Conservation (phyloP, 257 asterid genomes). For the Plantago elongata region DNA sequence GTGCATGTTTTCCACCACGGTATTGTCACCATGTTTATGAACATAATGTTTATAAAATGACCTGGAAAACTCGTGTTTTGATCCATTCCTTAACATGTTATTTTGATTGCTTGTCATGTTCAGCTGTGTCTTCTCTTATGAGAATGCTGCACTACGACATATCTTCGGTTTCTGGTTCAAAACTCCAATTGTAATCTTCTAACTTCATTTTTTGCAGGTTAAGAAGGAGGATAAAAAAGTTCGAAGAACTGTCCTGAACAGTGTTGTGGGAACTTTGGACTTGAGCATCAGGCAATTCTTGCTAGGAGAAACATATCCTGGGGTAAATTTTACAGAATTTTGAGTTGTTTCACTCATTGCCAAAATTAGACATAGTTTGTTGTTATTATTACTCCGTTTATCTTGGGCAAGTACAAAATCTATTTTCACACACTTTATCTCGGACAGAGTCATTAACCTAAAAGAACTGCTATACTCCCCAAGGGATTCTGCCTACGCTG, state of each 20-base stretch:
- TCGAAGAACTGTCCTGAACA: conserved; percentile 80
- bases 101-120: conserved; percentile 13
- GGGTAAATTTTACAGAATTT: conserved; percentile 45
- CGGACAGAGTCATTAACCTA: not conserved
- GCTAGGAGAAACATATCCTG: conserved; percentile 78
- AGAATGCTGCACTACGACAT: conserved; percentile 3
- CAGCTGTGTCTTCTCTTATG: not conserved
- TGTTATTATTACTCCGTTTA: not conserved
- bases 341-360: conserved; percentile 16
- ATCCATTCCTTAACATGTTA: not conserved
- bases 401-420: not conserved
- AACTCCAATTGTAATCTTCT: not conserved
- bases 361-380: not conserved
- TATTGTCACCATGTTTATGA: not conserved
- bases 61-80: too few relatives aligned
- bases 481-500: conserved; percentile 3
- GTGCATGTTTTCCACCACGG: not conserved
- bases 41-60: not conserved
- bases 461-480: not conserved
- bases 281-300: conserved; percentile 67
- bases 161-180: conserved; percentile 14
- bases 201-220: conserved; percentile 34
- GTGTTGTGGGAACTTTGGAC: conserved; percentile 90
- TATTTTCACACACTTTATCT: not conserved
- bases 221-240: conserved; percentile 78